Percentiles rank a stretch among this genome's conserved stretches.
phyloP scores from a whole-genome alignment of 1,139 yeast species.

The Suhomyces choctaworum region DNA sequence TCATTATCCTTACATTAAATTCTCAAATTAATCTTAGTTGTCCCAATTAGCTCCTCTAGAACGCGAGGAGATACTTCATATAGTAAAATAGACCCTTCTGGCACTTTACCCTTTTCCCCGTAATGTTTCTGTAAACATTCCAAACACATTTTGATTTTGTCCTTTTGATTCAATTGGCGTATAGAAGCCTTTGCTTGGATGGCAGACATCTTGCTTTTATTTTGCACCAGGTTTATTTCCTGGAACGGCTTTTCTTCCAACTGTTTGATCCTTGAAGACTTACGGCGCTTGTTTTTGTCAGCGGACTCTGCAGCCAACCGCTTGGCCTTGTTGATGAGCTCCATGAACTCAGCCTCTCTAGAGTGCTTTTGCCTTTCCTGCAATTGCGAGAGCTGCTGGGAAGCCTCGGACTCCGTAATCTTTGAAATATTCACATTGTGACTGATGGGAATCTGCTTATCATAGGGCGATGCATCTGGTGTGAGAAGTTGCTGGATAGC shows the following conservation, averaged over 20 bases:
- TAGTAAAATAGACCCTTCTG: conserved; percentile 24
- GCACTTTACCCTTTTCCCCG: conserved; percentile 18
- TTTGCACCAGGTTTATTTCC: conserved; percentile 2
- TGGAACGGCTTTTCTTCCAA: conserved; percentile 9
- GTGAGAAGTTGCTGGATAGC: conserved; percentile 32
- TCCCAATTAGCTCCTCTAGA: conserved; percentile 19
- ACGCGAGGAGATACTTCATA: conserved; percentile 23
- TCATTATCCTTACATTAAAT: conserved; percentile 3
- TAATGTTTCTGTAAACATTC: conserved; percentile 21
- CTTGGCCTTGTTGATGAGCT: conserved; percentile 13
- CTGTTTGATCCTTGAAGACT: conserved; percentile 9
- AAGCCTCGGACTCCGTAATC: conserved; percentile 10
- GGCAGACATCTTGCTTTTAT: conserved; percentile 16
- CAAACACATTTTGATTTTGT: conserved; percentile 22
- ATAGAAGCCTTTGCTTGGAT: conserved; percentile 18
- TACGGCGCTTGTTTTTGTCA: conserved; percentile 7
- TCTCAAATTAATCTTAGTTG: conserved; percentile 12
- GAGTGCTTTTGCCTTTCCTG: conserved; percentile 3
- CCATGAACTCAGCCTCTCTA: conserved; percentile 9
- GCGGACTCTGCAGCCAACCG: conserved; percentile 11
- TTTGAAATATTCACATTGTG: conserved; percentile 5
- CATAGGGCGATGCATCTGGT: conserved; percentile 40
- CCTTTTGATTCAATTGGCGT: conserved; percentile 23
- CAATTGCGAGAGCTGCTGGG: conserved; percentile 7
- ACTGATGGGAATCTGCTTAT: conserved; percentile 6